Evolutionary conservation across 2,329 filamentous ascomycete species (phyloP), one percentile per base, ranked within the genome.

Genomic region (Aureobasidium subglaciale): DNA sequence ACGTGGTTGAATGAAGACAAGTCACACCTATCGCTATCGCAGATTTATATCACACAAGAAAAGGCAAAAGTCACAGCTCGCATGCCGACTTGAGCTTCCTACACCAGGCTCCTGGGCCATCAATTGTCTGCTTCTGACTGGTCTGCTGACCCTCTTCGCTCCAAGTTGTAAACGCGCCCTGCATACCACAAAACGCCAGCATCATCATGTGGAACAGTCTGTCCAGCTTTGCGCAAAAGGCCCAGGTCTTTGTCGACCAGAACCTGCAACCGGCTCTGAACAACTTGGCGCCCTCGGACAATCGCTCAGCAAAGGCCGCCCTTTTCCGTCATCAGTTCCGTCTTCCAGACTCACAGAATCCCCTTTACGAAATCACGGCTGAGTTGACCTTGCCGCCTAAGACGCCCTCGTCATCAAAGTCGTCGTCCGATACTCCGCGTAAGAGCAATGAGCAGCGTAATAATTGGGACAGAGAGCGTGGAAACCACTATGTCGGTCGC

Each of bases 311-410:
- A 67, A 97, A 96, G 75, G 85, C 90, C 56, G 86, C 87, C 50
- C 83, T 97, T 58, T 99, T 97, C 76, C 90, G 93, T 75, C 86
- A 87, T 71, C 93, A 99, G 73, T 99, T 99, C 76, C 89, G 93
- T 62, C 86, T 99, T 30, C 93, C 93, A 42, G 84, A 90, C 67
- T 87, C 89, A 35, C 92, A 99, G 73, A 91, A 88, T 60, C 93
- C 93, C 56, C 81, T 97, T 57, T 90, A 95, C 74, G 93, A 99
- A 77, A 96, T 99, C 73, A 90, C 88, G 59, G 91, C 93, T 67
- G 93, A 99, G 76, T 83, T 99, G 58, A 95, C 90, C 56, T 88
- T 99, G 58, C 55, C 84, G 82, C 59, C 82, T 83, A 58, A 84
- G 80, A 59, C 45, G 3, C 32, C 62, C 18, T 58, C 29, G 24